Base-by-base conservation (phyloP, 202 grass and related monocot species). In the Saccharum hybrid region DNA sequence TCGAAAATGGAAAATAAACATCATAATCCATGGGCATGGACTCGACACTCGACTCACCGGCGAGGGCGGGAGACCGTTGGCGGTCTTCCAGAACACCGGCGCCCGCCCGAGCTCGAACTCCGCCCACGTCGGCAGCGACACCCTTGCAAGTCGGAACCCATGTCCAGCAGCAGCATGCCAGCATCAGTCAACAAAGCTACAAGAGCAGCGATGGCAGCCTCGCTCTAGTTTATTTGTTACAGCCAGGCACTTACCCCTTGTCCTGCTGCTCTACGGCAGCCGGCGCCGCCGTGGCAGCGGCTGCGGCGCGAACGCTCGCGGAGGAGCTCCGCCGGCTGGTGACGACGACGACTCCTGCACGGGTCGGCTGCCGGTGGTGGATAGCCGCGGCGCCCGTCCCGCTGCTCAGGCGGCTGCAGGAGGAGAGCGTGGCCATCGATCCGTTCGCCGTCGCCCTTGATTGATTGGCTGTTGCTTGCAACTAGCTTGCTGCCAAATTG, bases 21-120 rank as follows among this genome's bases (percentile, higher is more conserved):
- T 15, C 22, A 48, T 66, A 15, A 48, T 66, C 23, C 28, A 15
- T 9, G 38, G 49, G 2, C 37, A 19, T 68, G 38, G 49, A 0
- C 18, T n/a, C 19, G 19, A 3, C n/a, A 21, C 8, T 23, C 23
- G 15, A 88, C 76, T 67, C 85, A 94, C 93, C 31, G 91, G 72
- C 28, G 93, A 78, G 11, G 93, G 93, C 88, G 90, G 81, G n/a
- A 93, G 90, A 71, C 96, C 92, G 46, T 59, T 98, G 78, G 2
- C 59, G 21, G 96, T 98, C 85, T 93, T 98, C 96, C 96, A 98
- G 86, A 71, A 98, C 69, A 98, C 83, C 61, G 96, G 89, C 57
- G 85, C 87, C 72, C 68, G 86, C 74, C 96, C 96, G 57, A 98
- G 84, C 85, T 98, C 96, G 81, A 95, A 98, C 61, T 93, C 90